phyloP scores from a whole-genome alignment of 192 early-diverging fungal genomes.

The Backusella sp. region DNA sequence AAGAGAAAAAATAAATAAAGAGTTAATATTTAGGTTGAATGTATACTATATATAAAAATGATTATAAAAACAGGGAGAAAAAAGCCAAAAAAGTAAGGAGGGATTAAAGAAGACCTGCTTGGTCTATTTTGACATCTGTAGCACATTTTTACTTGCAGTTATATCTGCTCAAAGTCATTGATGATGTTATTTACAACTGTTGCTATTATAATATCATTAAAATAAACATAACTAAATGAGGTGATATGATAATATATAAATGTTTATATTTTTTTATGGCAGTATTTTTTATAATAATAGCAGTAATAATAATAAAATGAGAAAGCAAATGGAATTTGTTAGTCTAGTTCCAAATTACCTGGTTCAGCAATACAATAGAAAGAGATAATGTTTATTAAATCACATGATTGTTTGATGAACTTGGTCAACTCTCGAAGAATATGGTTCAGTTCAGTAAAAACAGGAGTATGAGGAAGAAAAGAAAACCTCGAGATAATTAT shows the following conservation, averaged over 20 bases:
- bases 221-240: neutral
- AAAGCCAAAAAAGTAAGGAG: neutral
- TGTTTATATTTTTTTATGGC: neutral
- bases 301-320: neutral
- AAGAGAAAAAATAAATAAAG: slow-evolving; percentile 1
- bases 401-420: neutral
- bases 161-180: neutral
- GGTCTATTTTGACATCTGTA: slow-evolving; percentile 7
- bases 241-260: neutral
- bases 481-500: neutral
- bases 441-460: slow-evolving; percentile 8
- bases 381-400: neutral
- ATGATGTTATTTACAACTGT: neutral
- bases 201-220: neutral
- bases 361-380: neutral
- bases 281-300: neutral
- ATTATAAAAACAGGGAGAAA: neutral
- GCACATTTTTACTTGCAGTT: neutral
- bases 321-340: neutral
- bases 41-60: slow-evolving; percentile 4
- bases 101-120: neutral
- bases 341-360: slow-evolving; percentile 8
- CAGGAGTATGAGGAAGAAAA: neutral
- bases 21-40: neutral
- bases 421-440: slow-evolving; percentile 5